Base-by-base conservation (phyloP, 2,329 filamentous ascomycete genomes). In the Orbilia blumenaviensis region DNA sequence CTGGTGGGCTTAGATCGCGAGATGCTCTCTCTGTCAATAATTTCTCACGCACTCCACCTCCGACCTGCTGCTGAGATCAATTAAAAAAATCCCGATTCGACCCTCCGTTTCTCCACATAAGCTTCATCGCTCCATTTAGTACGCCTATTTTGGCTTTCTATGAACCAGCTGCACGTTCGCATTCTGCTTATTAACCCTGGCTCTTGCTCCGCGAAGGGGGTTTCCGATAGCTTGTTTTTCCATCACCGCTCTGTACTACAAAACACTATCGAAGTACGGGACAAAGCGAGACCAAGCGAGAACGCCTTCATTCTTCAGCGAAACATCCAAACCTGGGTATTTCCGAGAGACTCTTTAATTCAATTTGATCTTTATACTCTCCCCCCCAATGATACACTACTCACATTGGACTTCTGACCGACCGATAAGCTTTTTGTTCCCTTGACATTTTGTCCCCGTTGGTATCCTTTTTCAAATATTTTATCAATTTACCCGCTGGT, bases 361-460 rank as follows among this genome's bases (percentile, higher is more conserved):
- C 42, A 36, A 42, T 36, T 48, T 71, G 56, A 61, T 44, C 25
- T 32, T 38, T 44, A 16, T 8, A 52, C n/a, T 27, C 23, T 44
- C 34, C 52, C 56, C 66, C 46, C 52, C 16, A 56, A 71, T 71
- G 56, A 48, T 27, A 71, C 56, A 34, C 38, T 54, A 34, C 27
- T 54, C 27, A 34, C 34, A 25, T 63, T 46, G 32, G 46, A 10
- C 32, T 63, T 12, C 48, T 46, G 29, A 66, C 48, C 62, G 62
- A 66, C 62, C 62, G 60, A 54, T 66, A 73, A 60, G 56, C 36
- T 42, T 71, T 61, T 38, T 44, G 8, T n/a, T n/a, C n/a, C 42
- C 42, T 48, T 62, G 32, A 44, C 27, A 23, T 46, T 10, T 62
- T 62, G 38, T 48, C 46, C 58, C 42, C 58, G 21, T 21, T 38